Evolutionary conservation across 202 grass and related monocot species (phyloP).

Genomic region (Musa balbisiana): DNA sequence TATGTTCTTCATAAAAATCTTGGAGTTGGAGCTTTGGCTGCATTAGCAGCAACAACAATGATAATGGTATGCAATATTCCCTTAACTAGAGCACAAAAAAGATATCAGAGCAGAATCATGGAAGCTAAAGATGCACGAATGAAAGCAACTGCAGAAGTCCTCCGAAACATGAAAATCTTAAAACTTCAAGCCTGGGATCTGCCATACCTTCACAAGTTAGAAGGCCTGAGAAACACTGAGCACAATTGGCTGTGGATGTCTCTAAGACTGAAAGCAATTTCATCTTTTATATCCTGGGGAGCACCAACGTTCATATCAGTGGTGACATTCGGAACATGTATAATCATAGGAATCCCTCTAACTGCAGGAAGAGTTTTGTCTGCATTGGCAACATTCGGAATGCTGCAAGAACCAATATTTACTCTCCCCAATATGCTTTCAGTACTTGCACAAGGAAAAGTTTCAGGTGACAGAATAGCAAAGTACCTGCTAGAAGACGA

Average conservation of each 20-base stretch:
- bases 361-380: slow-evolving; percentile 88
- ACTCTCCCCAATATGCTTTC: slow-evolving; percentile 83
- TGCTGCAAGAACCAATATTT: slow-evolving; percentile 92
- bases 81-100: slow-evolving; percentile 67
- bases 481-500: slow-evolving; percentile 86
- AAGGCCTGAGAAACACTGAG: slow-evolving; percentile 59
- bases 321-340: slow-evolving; percentile 78
- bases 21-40: slow-evolving; percentile 65
- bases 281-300: slow-evolving; percentile 81
- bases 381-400: slow-evolving; percentile 88
- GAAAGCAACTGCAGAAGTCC: slow-evolving; percentile 87
- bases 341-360: slow-evolving; percentile 73
- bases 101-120: slow-evolving; percentile 79
- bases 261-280: slow-evolving; percentile 43
- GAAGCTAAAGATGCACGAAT: slow-evolving; percentile 79
- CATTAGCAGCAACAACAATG: slow-evolving; percentile 63
- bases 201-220: slow-evolving; percentile 61
- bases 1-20: slow-evolving; percentile 81
- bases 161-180: slow-evolving; percentile 91
- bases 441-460: slow-evolving; percentile 84
- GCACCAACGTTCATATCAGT: slow-evolving; percentile 81
- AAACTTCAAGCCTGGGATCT: slow-evolving; percentile 98
- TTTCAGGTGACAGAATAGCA: slow-evolving; percentile 83
- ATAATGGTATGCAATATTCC: slow-evolving; percentile 91
- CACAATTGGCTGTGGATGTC: slow-evolving; percentile 78